Evolutionary conservation across 345 rosid genomes (phyloP), one percentile per base, ranked within the genome.

Genomic region (Raphanus sativus): DNA sequence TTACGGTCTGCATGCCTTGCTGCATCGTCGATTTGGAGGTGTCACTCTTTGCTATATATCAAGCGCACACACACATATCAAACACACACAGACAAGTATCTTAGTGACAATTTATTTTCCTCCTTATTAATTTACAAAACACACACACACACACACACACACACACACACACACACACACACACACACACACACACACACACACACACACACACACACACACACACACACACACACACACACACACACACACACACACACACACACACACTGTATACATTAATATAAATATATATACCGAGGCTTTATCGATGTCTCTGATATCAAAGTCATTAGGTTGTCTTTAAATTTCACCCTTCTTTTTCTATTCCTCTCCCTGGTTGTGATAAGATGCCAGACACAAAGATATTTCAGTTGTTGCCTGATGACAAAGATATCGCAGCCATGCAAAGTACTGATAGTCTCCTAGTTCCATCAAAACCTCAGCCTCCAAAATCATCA

Each of bases 401-500:
- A 29, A 84, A 86, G 69, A 69, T 75, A n/a, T 55, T 56, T 9
- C 67, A 64, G 81, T 61, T 86, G 54, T 67, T 86, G 48, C 70
- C 87, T 10, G 85, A 78, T 64, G 73, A 66, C 54, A 84, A 83
- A 76, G 87, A 87, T 83, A 65, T 77, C 66, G 58, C 30, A 62
- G 25, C 87, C 80, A 81, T 86, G 86, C 76, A 77, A 45, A 88
- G 87, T 71, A 52, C 75, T 33, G 75, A 83, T 45, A 81, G 75
- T 75, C 76, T 84, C 48, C 72, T 67, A 74, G 72, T 67, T 62
- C 71, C 56, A 77, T 40, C 86, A 62, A 62, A 81, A 6, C 65
- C 69, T 21, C 68, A 76, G 15, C 77, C 81, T 34, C 48, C 26
- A 16, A 69, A 67, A 48, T 78, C 77, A 77, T 70, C 80, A 40